Conservation (phyloP, 1,139 yeast species). For the Yamadazyma epiphylla region DNA sequence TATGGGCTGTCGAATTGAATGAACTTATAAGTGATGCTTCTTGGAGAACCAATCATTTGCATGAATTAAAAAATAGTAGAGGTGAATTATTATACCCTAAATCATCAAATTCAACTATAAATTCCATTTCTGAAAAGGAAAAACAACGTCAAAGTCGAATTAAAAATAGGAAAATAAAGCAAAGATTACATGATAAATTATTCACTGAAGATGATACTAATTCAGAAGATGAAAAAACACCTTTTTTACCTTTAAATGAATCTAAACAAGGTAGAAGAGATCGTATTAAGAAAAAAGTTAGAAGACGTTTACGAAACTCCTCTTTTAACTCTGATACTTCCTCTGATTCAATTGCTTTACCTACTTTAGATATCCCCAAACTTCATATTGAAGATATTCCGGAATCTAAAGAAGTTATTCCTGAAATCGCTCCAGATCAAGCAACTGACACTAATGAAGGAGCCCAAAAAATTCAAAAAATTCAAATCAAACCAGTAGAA, state of each 20-base stretch:
- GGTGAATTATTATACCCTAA: constrained; percentile 61
- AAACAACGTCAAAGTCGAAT: background rate
- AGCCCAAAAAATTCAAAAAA: too few species aligned
- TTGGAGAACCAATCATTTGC: constrained; percentile 70
- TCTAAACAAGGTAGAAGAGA: constrained; percentile 9
- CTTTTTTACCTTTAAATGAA: constrained; percentile 5
- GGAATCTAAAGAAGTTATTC: background rate
- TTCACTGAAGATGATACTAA: constrained; percentile 17
- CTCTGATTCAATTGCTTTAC: constrained; percentile 4
- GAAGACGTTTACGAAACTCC: constrained; percentile 7
- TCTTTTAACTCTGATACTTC: constrained; percentile 7
- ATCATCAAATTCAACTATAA: constrained; percentile 5
- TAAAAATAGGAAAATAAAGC: constrained; percentile 3
- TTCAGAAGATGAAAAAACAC: constrained; percentile 3
- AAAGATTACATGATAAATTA: constrained; percentile 28
- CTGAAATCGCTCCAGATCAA: too few species aligned
- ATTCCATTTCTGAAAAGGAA: background rate
- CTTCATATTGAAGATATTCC: background rate
- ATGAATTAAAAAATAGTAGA: constrained; percentile 48
- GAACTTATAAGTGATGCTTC: constrained; percentile 59
- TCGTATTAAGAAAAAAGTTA: constrained; percentile 8
- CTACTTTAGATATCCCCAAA: background rate
- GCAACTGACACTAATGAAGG: too few species aligned
- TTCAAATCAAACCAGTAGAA: constrained; percentile 11
- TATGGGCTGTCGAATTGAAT: constrained; percentile 67